Base-by-base conservation (phyloP, 352 stramenopile genomes). In the Phytophthora quininea region DNA sequence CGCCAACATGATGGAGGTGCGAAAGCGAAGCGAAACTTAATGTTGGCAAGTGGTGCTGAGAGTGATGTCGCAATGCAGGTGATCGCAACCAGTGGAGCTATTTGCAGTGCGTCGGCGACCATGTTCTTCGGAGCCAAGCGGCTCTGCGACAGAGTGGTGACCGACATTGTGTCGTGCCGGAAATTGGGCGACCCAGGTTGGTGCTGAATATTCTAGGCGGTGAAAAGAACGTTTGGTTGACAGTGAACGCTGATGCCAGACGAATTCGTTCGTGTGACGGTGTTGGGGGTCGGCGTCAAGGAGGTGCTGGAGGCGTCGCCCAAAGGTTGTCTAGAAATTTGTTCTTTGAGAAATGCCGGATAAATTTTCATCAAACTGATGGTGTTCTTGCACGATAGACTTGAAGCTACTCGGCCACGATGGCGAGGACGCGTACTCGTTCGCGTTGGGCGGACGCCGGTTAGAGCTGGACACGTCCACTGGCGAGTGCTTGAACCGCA, bases 51-150 rank as follows among this genome's bases (percentile, higher is more conserved):
- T 6, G 6, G 35, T 40, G 35, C 35, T 40, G 35, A 40, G 35
- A 40, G 19, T 40, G 35, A 11, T 40, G 35, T 11, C 10, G 35
- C 35, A 40, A 40, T 40, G 35, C 65, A 91, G 83, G 64, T 88
- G 1, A 45, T 76, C 43, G 76, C 80, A 7, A 79, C 67, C 0
- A 84, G 77, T 57, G 80, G 79, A 30, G 76, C 82, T 33, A 89
- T 93, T 40, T 85, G 73, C 57, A 93, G 80, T 43, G 82, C 84
- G 32, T 93, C 84, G 1, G 72, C 70, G 24, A 84, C 75, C 29
- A 79, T 88, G 37, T 93, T 89, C 61, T 90, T 91, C 27, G 85
- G 82, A 2, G 85, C 82, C 8, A 93, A 93, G 63, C 47, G 88
- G 40, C 32, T 89, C 29, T 93, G 85, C 57, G 78, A 90, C 62